Conservation (phyloP, 768 basidiomycete species). For the Gelatoporia subvermispora region DNA sequence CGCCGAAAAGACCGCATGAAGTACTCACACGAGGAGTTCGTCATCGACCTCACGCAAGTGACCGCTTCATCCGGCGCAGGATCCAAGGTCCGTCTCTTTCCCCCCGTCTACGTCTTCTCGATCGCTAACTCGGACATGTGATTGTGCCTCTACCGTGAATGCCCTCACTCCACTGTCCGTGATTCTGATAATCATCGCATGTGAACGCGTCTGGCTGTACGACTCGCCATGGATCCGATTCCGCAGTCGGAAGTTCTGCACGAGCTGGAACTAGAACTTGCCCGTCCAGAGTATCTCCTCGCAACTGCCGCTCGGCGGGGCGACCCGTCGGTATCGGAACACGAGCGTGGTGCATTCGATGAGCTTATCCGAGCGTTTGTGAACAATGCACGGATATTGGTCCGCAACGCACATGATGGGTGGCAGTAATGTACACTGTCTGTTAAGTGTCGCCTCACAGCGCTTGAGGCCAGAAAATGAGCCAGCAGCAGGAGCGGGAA, state of each 20-base stretch:
- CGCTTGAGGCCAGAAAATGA: too few relatives aligned
- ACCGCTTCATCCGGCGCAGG: slow-evolving; percentile 46
- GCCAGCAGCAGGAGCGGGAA: too few relatives aligned
- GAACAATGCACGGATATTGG: slow-evolving; percentile 87
- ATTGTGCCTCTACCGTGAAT: background rate
- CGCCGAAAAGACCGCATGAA: slow-evolving; percentile 88
- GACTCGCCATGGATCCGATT: background rate
- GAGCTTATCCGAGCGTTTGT: slow-evolving; percentile 90
- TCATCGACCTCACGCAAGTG: slow-evolving; percentile 93
- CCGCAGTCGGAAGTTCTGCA: slow-evolving; percentile 59
- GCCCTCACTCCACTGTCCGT: background rate
- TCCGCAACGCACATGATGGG: slow-evolving; percentile 51
- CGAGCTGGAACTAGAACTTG: slow-evolving; percentile 88
- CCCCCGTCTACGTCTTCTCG: background rate
- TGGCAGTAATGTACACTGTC: slow-evolving; percentile 15
- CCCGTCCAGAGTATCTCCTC: slow-evolving; percentile 66
- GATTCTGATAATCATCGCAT: too few relatives aligned
- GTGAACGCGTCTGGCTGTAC: too few relatives aligned
- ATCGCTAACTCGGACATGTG: background rate
- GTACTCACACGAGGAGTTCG: slow-evolving; percentile 91
- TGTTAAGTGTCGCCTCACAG: too few relatives aligned
- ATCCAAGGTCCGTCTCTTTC: slow-evolving; percentile 40
- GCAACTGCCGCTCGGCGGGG: slow-evolving; percentile 65
- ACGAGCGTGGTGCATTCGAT: slow-evolving; percentile 75
- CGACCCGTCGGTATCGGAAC: slow-evolving; percentile 53